A percentile compares a stretch with the other conserved stretches of the same genome.
phyloP scores from a whole-genome alignment of 768 basidiomycete genomes.

The Collybia sp. region DNA sequence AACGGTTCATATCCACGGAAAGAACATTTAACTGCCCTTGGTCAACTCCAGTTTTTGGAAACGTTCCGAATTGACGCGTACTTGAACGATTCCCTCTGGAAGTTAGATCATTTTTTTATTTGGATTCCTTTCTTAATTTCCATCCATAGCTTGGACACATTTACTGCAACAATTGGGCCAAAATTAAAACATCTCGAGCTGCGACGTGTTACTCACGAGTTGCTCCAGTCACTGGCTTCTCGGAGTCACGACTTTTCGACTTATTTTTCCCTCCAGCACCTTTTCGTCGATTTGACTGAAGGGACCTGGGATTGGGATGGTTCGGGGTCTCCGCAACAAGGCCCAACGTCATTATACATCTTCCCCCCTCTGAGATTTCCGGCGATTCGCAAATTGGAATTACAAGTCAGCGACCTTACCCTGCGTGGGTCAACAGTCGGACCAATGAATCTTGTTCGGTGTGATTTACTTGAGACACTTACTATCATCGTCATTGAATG shows the following conservation, averaged over 20 bases:
- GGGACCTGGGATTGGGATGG: constrained; percentile 16
- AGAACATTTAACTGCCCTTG: constrained; percentile 1
- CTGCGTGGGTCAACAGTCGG: constrained; percentile 3
- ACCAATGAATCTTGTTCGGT: constrained; percentile 12
- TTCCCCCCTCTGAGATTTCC: constrained; percentile 13
- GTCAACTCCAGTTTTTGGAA: constrained; percentile 1
- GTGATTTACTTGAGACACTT: constrained; percentile 7
- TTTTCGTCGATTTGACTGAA: constrained; percentile 14
- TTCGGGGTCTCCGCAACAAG: constrained; percentile 9
- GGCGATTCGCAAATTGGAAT: constrained; percentile 10
- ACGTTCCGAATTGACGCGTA: constrained; percentile 6
- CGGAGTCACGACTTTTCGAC: constrained; percentile 2
- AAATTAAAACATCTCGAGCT: constrained; percentile 9
- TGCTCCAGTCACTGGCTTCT: constrained; percentile 3
- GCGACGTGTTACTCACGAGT: constrained; percentile 4
- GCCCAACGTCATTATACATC: constrained; percentile 5
- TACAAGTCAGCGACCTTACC: constrained; percentile 13
- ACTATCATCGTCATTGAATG: constrained; percentile 9
- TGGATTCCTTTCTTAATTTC: not conserved
- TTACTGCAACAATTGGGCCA: constrained; percentile 6
- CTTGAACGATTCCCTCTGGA: not conserved
- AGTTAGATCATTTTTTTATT: not conserved
- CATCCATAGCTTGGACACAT: constrained; percentile 7
- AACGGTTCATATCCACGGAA: constrained; percentile 5
- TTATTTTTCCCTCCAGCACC: constrained; percentile 6